These are phyloP conservation scores for Hylodesmum podocarpum DNA, from an alignment of 306 rosid genomes.

Conservation along the genomic window DNA sequence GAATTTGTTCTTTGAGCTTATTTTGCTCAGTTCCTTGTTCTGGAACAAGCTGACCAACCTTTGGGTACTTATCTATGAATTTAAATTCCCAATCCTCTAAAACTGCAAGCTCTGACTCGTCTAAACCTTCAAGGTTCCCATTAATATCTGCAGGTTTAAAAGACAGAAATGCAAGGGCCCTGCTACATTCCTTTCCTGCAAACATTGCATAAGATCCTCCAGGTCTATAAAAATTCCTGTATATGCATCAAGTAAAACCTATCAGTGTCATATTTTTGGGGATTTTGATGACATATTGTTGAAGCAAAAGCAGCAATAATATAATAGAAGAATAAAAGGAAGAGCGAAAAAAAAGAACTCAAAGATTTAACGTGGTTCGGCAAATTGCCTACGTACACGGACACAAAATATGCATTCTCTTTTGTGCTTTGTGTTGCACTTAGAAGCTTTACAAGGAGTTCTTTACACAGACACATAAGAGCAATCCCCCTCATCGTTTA, in stretches of 20 bases:
- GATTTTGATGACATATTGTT: neutral
- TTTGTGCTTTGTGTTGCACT: too few relatives aligned
- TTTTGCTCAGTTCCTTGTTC: conserved; percentile 26
- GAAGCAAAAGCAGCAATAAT: too few relatives aligned
- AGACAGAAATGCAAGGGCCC: conserved; percentile 85
- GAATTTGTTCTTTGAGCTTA: conserved; percentile 26
- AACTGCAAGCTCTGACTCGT: conserved; percentile 62
- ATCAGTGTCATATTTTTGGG: neutral
- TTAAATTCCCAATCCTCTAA: conserved; percentile 89
- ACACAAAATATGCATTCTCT: too few relatives aligned
- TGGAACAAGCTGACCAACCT: conserved; percentile 63
- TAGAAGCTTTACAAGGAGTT: too few relatives aligned
- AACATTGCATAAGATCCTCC: conserved; percentile 85
- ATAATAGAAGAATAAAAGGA: too few relatives aligned
- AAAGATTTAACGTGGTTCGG: too few relatives aligned
- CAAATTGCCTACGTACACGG: too few relatives aligned
- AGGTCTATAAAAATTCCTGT: conserved; percentile 85
- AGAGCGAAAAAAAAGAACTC: too few relatives aligned
- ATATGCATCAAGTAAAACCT: conserved; percentile 18
- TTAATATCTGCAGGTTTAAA: conserved; percentile 79
- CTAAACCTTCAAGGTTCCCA: conserved; percentile 73
- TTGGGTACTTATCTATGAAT: conserved; percentile 72
- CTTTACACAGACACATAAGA: too few relatives aligned
- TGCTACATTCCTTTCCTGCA: conserved; percentile 84
- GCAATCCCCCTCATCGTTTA: too few relatives aligned